A percentile compares a stretch with the other conserved stretches of the same genome.
Conservation (phyloP, 148 eudicot species). For the Arctostaphylos glauca region DNA sequence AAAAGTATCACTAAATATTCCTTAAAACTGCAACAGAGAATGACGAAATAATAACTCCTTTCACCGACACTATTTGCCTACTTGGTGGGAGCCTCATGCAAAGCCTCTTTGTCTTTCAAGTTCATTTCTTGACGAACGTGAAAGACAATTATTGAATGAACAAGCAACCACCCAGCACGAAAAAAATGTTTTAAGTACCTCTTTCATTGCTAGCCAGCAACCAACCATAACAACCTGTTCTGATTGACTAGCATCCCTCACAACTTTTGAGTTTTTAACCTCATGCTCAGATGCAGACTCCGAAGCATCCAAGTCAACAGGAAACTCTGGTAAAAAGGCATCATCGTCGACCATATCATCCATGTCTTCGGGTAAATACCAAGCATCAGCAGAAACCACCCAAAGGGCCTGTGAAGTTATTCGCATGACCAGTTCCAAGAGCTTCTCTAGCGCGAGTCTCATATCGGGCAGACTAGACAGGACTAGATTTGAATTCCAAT, state of each 20-base stretch:
- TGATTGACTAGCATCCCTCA: constrained; percentile 45
- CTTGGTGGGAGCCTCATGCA: not conserved
- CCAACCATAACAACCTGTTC: constrained; percentile 99
- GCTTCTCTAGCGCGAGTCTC: constrained; percentile 60
- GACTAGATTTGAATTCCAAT: constrained; percentile 65
- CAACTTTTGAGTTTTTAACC: constrained; percentile 29
- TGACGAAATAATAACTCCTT: not conserved
- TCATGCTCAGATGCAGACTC: constrained; percentile 31
- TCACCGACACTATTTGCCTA: not conserved
- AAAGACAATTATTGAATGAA: not conserved
- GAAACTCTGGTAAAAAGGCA: constrained; percentile 44
- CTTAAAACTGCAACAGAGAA: not conserved
- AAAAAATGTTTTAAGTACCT: constrained; percentile 47
- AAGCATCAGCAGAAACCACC: constrained; percentile 97
- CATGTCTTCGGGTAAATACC: constrained; percentile 78
- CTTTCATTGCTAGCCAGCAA: constrained; percentile 99
- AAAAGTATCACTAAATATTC: not conserved
- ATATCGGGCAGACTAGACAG: constrained; percentile 52
- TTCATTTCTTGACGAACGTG: not conserved
- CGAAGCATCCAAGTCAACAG: constrained; percentile 34
- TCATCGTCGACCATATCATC: constrained; percentile 73
- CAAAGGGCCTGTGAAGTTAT: constrained; percentile 90
- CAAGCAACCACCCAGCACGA: constrained; percentile 4
- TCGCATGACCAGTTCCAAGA: constrained; percentile 71
- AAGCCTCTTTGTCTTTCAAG: not conserved